These are phyloP conservation scores for Trichomonascaceae sp. DNA, from an alignment of 1,139 yeast genomes.

Conservation along the genomic window DNA sequence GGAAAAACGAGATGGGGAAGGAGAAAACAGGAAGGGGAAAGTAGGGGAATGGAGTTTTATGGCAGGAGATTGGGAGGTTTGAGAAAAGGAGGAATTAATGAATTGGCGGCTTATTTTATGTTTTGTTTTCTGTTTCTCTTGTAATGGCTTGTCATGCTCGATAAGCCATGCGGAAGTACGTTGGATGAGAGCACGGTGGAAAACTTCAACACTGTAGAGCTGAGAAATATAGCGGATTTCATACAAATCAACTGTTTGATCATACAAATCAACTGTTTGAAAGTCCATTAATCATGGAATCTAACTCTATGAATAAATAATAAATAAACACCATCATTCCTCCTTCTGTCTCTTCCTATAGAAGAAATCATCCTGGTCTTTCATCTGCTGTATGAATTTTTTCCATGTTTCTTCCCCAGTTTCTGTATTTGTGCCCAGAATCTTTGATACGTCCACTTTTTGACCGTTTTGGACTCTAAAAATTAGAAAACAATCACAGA, in stretches of 20 bases:
- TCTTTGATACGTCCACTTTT: slow-evolving; percentile 13
- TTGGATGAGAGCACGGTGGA: too few species aligned
- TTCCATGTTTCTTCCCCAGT: slow-evolving; percentile 16
- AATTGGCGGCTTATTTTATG: too few species aligned
- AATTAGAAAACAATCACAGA: background rate
- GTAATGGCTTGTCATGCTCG: too few species aligned
- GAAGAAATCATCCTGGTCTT: slow-evolving; percentile 15
- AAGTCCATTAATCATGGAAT: background rate
- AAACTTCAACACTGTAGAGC: too few species aligned
- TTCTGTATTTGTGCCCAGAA: slow-evolving; percentile 17
- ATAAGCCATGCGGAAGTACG: too few species aligned
- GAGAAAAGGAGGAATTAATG: background rate
- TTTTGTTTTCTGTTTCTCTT: too few species aligned
- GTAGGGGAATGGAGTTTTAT: background rate
- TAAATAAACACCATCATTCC: background rate
- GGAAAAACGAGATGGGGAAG: background rate
- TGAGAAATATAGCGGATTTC: too few species aligned
- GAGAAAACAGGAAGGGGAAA: background rate
- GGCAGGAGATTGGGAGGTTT: background rate
- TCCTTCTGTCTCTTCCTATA: slow-evolving; percentile 9
- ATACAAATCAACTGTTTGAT: too few species aligned
- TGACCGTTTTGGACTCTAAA: slow-evolving; percentile 14
- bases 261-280: too few species aligned
- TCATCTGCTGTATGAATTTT: slow-evolving; percentile 14
- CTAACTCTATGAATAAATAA: background rate